Conservation (phyloP, 495 filamentous ascomycete species). For the Penicillium egyptiacum region DNA sequence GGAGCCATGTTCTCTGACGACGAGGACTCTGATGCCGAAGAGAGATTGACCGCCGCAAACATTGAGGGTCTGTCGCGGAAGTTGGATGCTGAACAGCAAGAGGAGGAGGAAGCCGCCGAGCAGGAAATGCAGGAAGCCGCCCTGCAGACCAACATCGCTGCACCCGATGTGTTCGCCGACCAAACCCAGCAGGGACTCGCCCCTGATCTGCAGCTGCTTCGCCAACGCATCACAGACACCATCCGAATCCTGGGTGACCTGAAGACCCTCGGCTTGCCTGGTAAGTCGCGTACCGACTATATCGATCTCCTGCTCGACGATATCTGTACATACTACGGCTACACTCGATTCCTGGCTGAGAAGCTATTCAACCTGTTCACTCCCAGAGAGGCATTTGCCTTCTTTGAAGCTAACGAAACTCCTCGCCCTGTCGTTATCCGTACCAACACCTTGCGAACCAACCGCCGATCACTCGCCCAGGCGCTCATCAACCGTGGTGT, state of each 20-base stretch:
- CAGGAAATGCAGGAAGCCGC: conserved; percentile 75
- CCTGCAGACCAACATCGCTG: conserved; percentile 91
- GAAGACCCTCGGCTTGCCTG: conserved; percentile 71
- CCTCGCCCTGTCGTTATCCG: conserved; percentile 82
- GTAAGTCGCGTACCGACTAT: conserved; percentile 82
- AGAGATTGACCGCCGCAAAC: conserved; percentile 91
- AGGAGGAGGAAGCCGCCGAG: conserved; percentile 68
- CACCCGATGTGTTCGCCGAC: conserved; percentile 68
- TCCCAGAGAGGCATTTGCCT: conserved; percentile 91
- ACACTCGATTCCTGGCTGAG: conserved; percentile 78
- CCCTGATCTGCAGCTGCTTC: conserved; percentile 85
- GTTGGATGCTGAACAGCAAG: conserved; percentile 67
- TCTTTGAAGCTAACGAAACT: conserved; percentile 98
- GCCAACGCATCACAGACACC: conserved; percentile 88
- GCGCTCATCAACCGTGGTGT: conserved; percentile 96
- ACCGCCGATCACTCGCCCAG: conserved; percentile 88
- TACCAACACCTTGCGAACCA: conserved; percentile 93
- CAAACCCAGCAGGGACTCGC: conserved; percentile 62
- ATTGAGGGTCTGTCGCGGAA: conserved; percentile 87
- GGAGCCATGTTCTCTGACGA: conserved; percentile 90
- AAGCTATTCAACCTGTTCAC: conserved; percentile 90
- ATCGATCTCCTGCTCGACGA: conserved; percentile 83
- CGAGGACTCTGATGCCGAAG: conserved; percentile 86
- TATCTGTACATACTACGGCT: conserved; percentile 91
- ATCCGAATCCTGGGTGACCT: conserved; percentile 90